phyloP scores from a whole-genome alignment of 495 filamentous ascomycete genomes.

The Aspergillus incahuasiensis region DNA sequence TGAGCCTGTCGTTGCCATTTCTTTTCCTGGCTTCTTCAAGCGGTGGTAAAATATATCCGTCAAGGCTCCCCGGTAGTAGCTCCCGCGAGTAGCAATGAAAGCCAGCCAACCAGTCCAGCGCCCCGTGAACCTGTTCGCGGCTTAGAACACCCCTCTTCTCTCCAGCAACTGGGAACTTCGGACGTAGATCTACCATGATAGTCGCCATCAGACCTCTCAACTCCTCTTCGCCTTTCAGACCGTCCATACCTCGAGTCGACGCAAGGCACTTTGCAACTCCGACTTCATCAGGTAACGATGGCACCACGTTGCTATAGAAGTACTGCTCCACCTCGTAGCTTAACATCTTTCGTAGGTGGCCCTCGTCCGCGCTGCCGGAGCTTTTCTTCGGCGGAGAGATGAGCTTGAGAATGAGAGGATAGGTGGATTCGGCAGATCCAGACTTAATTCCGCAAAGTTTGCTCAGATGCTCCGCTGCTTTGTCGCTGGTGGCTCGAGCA shows the following conservation, averaged over 20 bases:
- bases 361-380: conserved; percentile 23
- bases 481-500: conserved; percentile 23
- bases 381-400: conserved; percentile 28
- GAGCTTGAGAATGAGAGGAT: conserved; percentile 35
- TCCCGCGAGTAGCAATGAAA: conserved; percentile 30
- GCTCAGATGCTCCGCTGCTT: conserved; percentile 22
- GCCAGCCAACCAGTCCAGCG: conserved; percentile 30
- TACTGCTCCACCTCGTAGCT: conserved; percentile 36
- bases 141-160: conserved; percentile 26
- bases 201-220: conserved; percentile 30
- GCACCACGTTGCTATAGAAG: conserved; percentile 32
- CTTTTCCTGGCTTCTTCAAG: conserved; percentile 26
- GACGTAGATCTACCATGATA: conserved; percentile 33
- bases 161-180: conserved; percentile 24
- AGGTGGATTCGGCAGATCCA: conserved; percentile 17
- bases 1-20: not conserved
- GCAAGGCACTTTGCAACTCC: conserved; percentile 31
- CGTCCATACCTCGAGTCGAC: conserved; percentile 25
- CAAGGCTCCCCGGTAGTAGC: conserved; percentile 15
- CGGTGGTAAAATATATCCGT: conserved; percentile 27
- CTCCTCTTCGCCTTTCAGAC: conserved; percentile 18
- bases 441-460: conserved; percentile 21
- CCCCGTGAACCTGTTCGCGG: conserved; percentile 22
- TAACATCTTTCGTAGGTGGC: conserved; percentile 36
- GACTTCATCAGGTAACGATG: conserved; percentile 22